Percentiles rank a stretch among this genome's conserved stretches.
Evolutionary conservation across 1,139 yeast genomes (phyloP).

Genomic region (Blastobotrys indianensis): DNA sequence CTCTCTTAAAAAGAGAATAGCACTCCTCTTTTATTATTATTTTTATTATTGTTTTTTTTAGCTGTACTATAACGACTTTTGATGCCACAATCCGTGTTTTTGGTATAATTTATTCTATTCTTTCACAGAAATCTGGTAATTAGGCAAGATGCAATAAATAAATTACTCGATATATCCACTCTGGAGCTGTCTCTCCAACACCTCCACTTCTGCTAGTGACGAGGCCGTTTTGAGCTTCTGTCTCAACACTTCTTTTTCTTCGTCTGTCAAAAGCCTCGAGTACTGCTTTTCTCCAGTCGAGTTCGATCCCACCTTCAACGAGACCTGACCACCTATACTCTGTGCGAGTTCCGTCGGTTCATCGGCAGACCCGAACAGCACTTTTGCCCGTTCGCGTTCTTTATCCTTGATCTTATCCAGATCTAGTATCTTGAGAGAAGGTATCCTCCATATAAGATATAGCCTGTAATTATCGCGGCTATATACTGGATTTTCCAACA

Average conservation of each 20-base stretch:
- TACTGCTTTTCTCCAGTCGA: conserved; percentile 27
- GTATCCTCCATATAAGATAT: conserved; percentile 56
- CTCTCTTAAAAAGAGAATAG: neutral
- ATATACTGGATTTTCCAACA: conserved; percentile 58
- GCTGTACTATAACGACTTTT: neutral
- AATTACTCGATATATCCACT: conserved; percentile 27
- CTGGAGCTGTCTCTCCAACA: conserved; percentile 51
- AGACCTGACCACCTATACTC: conserved; percentile 24
- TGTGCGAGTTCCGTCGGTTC: conserved; percentile 33
- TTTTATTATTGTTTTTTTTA: neutral
- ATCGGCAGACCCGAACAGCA: conserved; percentile 42
- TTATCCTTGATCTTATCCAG: conserved; percentile 51
- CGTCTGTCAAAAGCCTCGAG: conserved; percentile 45
- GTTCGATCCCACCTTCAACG: conserved; percentile 21
- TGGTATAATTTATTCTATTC: neutral
- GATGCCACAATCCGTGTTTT: too few relatives aligned
- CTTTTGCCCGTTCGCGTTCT: conserved; percentile 46
- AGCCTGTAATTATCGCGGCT: conserved; percentile 50
- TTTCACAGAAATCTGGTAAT: neutral
- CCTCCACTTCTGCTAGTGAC: conserved; percentile 66
- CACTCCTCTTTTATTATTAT: too few relatives aligned
- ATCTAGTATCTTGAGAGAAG: conserved; percentile 60
- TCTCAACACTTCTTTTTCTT: conserved; percentile 49
- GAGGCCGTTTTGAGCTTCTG: conserved; percentile 54
- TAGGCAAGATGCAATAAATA: neutral